Evolutionary conservation across 1,139 yeast genomes (phyloP).

Genomic region (Pichia sp.): DNA sequence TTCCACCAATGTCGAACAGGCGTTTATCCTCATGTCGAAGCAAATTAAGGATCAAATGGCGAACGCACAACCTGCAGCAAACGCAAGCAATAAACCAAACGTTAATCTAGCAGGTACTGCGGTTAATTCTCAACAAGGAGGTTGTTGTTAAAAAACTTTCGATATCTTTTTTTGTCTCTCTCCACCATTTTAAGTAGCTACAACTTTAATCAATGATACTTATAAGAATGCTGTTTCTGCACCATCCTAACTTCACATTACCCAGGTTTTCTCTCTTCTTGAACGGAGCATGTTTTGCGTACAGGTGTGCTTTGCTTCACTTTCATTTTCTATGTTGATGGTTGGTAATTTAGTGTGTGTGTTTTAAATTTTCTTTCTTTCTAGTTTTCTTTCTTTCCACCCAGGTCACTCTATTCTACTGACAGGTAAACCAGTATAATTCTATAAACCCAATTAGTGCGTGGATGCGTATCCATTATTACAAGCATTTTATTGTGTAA

Average conservation of each 20-base stretch:
- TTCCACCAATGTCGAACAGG: slow-evolving; percentile 96
- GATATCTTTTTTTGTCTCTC: background rate
- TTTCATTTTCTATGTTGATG: background rate
- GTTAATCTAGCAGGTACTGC: slow-evolving; percentile 90
- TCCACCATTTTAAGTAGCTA: background rate
- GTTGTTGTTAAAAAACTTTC: slow-evolving; percentile 60
- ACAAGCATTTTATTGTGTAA: background rate
- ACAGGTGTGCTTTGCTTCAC: background rate
- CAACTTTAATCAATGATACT: background rate
- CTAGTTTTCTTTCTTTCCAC: background rate
- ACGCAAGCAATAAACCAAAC: slow-evolving; percentile 56
- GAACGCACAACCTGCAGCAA: slow-evolving; percentile 43
- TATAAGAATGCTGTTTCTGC: background rate
- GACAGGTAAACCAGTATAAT: background rate
- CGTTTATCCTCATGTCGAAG: slow-evolving; percentile 97
- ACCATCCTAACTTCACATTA: background rate
- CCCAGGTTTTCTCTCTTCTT: background rate
- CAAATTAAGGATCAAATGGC: slow-evolving; percentile 97
- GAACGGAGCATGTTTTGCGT: background rate
- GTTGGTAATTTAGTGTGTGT: background rate
- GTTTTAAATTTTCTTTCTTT: background rate
- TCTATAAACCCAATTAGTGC: background rate
- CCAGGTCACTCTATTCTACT: background rate
- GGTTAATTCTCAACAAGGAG: slow-evolving; percentile 61
- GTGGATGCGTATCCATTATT: background rate